These are phyloP conservation scores for Phytophthora palmivora DNA, from an alignment of 352 stramenopile genomes.

Conservation along the genomic window DNA sequence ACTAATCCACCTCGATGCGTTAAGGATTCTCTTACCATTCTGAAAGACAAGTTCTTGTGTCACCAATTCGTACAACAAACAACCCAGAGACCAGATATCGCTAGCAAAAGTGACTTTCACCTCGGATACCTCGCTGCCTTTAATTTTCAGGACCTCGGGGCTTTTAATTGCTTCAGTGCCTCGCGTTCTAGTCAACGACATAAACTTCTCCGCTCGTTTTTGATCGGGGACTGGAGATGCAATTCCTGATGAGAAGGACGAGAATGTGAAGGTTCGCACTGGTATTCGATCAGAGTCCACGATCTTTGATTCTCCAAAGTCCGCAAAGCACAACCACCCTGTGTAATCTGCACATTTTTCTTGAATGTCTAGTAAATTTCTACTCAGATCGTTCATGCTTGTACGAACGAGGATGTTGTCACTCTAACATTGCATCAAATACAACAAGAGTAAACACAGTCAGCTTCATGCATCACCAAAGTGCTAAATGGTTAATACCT, in stretches of 20 bases:
- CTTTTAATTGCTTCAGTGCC: constrained; percentile 84
- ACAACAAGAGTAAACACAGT: constrained; percentile 4
- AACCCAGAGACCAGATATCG: constrained; percentile 79
- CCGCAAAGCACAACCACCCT: constrained; percentile 57
- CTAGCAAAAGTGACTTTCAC: constrained; percentile 50
- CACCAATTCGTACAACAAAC: constrained; percentile 75
- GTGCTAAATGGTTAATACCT: constrained; percentile 36
- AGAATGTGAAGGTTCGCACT: constrained; percentile 32
- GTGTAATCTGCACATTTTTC: constrained; percentile 10
- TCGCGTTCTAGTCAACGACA: constrained; percentile 51
- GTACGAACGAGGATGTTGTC: constrained; percentile 71
- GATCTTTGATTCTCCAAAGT: constrained; percentile 76
- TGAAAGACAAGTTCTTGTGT: constrained; percentile 73
- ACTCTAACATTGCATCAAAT: constrained; percentile 43
- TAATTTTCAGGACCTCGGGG: constrained; percentile 70
- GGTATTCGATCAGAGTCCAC: constrained; percentile 19
- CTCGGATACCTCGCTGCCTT: constrained; percentile 35
- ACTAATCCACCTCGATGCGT: too few species aligned
- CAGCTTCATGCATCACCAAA: too few species aligned
- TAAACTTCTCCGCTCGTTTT: constrained; percentile 11
- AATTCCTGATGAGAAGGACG: constrained; percentile 26
- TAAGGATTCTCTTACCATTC: constrained; percentile 59
- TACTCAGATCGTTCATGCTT: constrained; percentile 44
- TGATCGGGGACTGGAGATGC: constrained; percentile 3
- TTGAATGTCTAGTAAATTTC: constrained; percentile 29